Conservation (phyloP, 805 yeast genomes). For the Nakazawaea populi region DNA sequence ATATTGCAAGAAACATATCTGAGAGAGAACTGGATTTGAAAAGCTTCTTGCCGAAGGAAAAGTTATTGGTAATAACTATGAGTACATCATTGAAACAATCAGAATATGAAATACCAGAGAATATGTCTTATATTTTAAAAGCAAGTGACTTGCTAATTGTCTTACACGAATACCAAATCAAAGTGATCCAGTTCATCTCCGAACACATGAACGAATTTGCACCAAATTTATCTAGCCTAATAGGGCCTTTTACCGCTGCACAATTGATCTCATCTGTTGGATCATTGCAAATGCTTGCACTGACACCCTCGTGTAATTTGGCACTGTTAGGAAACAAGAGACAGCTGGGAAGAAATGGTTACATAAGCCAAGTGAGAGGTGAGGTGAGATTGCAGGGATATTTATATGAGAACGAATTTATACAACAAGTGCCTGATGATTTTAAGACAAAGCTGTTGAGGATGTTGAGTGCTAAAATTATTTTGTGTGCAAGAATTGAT, state of each 20-base stretch:
- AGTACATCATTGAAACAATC: slow-evolving; percentile 47
- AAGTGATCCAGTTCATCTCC: slow-evolving; percentile 50
- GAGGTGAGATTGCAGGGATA: slow-evolving; percentile 65
- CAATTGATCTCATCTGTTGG: slow-evolving; percentile 66
- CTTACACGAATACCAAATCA: slow-evolving; percentile 35
- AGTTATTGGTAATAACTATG: slow-evolving; percentile 67
- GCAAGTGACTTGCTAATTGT: slow-evolving; percentile 44
- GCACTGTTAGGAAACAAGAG: slow-evolving; percentile 66
- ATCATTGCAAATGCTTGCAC: slow-evolving; percentile 58
- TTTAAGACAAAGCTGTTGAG: slow-evolving; percentile 66
- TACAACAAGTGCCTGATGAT: slow-evolving; percentile 54
- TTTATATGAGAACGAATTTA: slow-evolving; percentile 52
- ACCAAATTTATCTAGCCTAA: slow-evolving; percentile 70
- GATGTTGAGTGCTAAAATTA: slow-evolving; percentile 71
- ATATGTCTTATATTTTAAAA: slow-evolving; percentile 23
- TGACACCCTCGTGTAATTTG: slow-evolving; percentile 77
- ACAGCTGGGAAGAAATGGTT: slow-evolving; percentile 20
- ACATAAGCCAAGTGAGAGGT: slow-evolving; percentile 29
- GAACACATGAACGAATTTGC: slow-evolving; percentile 54
- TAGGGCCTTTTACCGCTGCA: slow-evolving; percentile 71
- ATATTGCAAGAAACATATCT: slow-evolving; percentile 21
- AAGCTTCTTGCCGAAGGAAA: slow-evolving; percentile 51
- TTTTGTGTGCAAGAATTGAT: slow-evolving; percentile 82
- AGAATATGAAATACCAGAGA: slow-evolving; percentile 22
- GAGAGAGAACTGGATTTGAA: slow-evolving; percentile 28